Percentiles rank a stretch among this genome's conserved stretches.
Conservation (phyloP, 2,329 filamentous ascomycete genomes). For the Lomentospora prolificans region DNA sequence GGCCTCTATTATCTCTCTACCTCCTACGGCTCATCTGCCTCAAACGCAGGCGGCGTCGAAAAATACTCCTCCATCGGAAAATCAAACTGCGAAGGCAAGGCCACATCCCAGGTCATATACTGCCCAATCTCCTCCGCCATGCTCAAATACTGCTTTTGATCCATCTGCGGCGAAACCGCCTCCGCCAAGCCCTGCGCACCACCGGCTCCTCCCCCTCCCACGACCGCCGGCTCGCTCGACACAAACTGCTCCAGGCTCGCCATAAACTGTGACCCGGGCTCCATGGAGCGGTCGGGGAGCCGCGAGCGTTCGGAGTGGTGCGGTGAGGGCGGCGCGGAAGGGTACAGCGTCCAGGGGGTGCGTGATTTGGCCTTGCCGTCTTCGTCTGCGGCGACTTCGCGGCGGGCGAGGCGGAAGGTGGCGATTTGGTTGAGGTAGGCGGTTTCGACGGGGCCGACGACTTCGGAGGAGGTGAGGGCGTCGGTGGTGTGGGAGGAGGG, state of each 20-base stretch:
- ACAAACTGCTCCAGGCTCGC: background rate
- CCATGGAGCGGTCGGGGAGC: background rate
- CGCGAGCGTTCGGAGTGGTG: background rate
- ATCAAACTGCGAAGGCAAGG: slow-evolving; percentile 2
- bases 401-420: slow-evolving; percentile 8
- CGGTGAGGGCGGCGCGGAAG: background rate
- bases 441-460: slow-evolving; percentile 5
- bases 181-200: background rate
- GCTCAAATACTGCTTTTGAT: background rate
- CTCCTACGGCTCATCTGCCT: background rate
- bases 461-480: slow-evolving; percentile 1
- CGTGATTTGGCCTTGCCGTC: background rate
- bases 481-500: background rate
- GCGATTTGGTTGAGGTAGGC: slow-evolving; percentile 8
- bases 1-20: background rate
- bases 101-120: slow-evolving; percentile 2
- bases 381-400: background rate
- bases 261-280: background rate
- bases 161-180: background rate
- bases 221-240: background rate
- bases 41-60: background rate
- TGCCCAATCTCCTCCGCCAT: background rate
- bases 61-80: slow-evolving; percentile 3
- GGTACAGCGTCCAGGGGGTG: background rate
- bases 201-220: background rate